Evolutionary conservation across 1,139 yeast species (phyloP).

Genomic region (Yamadazyma diddensiae): DNA sequence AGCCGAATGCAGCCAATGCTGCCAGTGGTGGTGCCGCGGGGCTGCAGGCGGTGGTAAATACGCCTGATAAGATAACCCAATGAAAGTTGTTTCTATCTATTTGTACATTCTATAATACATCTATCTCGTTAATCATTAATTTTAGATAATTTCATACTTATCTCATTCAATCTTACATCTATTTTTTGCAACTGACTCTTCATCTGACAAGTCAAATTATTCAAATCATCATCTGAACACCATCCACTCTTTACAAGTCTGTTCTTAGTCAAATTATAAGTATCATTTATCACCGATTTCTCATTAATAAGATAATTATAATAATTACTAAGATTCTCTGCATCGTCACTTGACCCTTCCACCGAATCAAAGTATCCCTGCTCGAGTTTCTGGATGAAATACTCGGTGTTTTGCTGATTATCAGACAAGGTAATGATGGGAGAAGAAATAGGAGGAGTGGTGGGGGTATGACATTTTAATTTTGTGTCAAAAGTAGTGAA

Average conservation of each 20-base stretch:
- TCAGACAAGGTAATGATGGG: conserved; percentile 44
- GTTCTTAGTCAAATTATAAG: conserved; percentile 34
- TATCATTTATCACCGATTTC: conserved; percentile 27
- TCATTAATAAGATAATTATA: conserved; percentile 19
- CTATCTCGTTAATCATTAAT: conserved; percentile 11
- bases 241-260: conserved; percentile 40
- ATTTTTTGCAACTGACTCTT: conserved; percentile 32
- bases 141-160: conserved; percentile 12
- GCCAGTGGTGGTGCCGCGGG: too few species aligned
- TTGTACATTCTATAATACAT: conserved; percentile 8
- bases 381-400: conserved; percentile 29
- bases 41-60: too few species aligned
- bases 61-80: too few species aligned
- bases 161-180: conserved; percentile 27
- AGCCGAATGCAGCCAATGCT: too few species aligned
- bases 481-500: conserved; percentile 12
- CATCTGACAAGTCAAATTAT: conserved; percentile 35
- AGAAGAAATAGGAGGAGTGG: conserved; percentile 34
- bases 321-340: conserved; percentile 13
- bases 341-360: conserved; percentile 5
- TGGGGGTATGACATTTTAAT: conserved; percentile 17
- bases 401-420: conserved; percentile 26
- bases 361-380: conserved; percentile 29
- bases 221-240: conserved; percentile 45
- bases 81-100: too few species aligned